phyloP scores from a whole-genome alignment of 2,329 filamentous ascomycete species.

The Penicillium sp. region DNA sequence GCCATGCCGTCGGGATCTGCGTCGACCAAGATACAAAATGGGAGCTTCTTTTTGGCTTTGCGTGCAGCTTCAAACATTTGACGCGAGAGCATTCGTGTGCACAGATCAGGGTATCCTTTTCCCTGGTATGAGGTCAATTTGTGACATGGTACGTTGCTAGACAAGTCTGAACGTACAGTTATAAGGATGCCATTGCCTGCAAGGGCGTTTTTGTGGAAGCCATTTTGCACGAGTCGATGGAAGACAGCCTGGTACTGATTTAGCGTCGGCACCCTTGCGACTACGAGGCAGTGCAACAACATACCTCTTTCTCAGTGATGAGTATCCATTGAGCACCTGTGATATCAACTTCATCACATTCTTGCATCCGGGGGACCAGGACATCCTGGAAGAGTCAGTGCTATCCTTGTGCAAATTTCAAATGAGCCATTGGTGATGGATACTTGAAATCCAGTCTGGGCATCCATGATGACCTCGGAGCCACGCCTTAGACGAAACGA shows the following conservation, averaged over 20 bases:
- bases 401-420: background rate
- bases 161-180: conserved; percentile 43
- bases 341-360: conserved; percentile 44
- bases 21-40: conserved; percentile 53
- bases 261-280: background rate
- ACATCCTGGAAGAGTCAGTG: no score
- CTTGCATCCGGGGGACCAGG: conserved; percentile 47
- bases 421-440: background rate
- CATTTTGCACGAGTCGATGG: conserved; percentile 48
- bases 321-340: conserved; percentile 52
- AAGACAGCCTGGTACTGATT: conserved; percentile 56
- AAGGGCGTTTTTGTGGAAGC: conserved; percentile 41
- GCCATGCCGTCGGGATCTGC: conserved; percentile 58
- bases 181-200: conserved; percentile 49
- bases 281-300: background rate
- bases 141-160: background rate
- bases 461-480: conserved; percentile 33
- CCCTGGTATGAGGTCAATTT: conserved; percentile 38
- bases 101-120: conserved; percentile 60
- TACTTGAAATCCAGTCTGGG: conserved; percentile 32
- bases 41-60: conserved; percentile 16
- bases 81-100: conserved; percentile 51
- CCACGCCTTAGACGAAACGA: conserved; percentile 25
- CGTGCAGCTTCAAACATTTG: conserved; percentile 37
- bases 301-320: conserved; percentile 59